Conservation (phyloP, 1,284 basidiomycete genomes). For the Lignosus rhinocerotis region DNA sequence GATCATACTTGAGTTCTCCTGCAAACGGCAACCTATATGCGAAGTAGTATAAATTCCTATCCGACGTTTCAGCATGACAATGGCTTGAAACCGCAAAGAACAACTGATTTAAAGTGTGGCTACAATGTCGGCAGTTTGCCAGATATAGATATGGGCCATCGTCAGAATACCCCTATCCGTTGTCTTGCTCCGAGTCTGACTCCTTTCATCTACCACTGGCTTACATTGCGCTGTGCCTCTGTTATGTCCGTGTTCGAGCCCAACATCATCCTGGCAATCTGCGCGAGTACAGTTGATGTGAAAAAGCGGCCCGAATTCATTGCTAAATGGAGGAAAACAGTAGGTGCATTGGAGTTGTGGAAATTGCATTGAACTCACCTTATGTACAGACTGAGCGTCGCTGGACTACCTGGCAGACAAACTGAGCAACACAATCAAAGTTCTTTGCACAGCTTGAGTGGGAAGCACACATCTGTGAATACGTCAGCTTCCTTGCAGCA, state of each 20-base stretch:
- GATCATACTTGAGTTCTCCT: too few relatives aligned
- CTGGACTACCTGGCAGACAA: neutral
- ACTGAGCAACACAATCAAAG: conserved; percentile 1
- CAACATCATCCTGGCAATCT: neutral
- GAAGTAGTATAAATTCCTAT: too few relatives aligned
- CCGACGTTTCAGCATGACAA: too few relatives aligned
- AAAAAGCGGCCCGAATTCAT: neutral
- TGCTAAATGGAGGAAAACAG: neutral
- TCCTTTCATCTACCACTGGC: neutral
- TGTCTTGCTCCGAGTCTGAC: neutral
- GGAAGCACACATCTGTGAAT: conserved; percentile 24
- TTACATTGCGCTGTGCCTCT: too few relatives aligned
- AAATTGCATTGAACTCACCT: neutral
- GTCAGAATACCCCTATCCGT: neutral
- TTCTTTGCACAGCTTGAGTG: conserved; percentile 21
- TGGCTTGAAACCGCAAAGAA: too few relatives aligned
- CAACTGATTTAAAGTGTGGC: too few relatives aligned
- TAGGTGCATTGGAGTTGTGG: neutral
- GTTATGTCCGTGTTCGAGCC: neutral
- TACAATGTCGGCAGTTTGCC: too few relatives aligned
- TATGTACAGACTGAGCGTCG: neutral
- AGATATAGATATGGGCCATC: too few relatives aligned
- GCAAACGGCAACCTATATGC: too few relatives aligned
- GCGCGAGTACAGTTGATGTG: neutral
- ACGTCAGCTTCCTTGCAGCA: conserved; percentile 21